These are phyloP conservation scores for Plasmodium knowlesi DNA, from an alignment of 169 alveolate species.

Conservation along the genomic window DNA sequence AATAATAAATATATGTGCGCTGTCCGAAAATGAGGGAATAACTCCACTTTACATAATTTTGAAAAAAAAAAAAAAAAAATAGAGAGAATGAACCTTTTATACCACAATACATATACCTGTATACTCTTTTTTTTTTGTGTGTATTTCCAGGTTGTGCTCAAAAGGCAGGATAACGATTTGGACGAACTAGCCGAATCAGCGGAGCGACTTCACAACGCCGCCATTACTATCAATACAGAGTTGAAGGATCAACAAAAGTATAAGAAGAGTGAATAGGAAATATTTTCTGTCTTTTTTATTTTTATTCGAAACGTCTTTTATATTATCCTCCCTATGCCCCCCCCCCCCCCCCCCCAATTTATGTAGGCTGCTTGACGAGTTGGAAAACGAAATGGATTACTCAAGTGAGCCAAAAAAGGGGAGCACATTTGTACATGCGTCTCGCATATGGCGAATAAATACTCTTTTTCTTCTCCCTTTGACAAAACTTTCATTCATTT, in stretches of 20 bases:
- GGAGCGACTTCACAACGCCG: conserved; percentile 78
- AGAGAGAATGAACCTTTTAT: not conserved
- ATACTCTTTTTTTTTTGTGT: not conserved
- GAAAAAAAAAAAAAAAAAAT: not conserved
- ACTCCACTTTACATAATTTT: not conserved
- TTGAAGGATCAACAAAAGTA: conserved; percentile 77
- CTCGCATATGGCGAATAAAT: not conserved
- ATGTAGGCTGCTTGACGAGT: conserved; percentile 66
- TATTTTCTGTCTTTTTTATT: not conserved
- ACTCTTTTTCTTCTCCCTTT: not conserved
- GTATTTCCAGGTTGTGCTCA: conserved; percentile 35
- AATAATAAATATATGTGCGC: not conserved
- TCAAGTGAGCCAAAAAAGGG: conserved; percentile 41
- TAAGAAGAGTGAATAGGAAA: conserved; percentile 8
- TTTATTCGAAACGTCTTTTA: not conserved
- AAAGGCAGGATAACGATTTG: conserved; percentile 80
- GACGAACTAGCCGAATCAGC: conserved; percentile 82
- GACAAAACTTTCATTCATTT: not conserved
- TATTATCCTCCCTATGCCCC: not conserved
- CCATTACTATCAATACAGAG: conserved; percentile 80
- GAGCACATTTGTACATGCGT: not conserved
- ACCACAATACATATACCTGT: not conserved
- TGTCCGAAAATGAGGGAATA: not conserved
- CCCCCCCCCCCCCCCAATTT: not conserved
- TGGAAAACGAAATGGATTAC: conserved; percentile 72